Evolutionary conservation across 257 asterid species (phyloP).

Genomic region (Mentha longifolia): DNA sequence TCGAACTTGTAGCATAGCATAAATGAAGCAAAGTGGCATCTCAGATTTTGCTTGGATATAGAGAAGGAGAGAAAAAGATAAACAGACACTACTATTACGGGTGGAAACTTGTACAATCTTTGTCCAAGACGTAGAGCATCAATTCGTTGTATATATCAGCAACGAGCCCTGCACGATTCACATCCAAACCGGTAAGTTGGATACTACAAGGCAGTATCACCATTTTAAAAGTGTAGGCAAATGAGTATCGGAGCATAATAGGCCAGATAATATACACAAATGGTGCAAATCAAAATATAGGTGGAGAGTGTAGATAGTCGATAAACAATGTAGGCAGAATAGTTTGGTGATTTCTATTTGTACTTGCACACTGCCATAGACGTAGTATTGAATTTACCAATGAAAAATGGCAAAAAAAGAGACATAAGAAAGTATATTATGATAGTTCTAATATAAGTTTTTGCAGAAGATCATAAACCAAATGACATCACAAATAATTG

Average conservation of each 20-base stretch:
- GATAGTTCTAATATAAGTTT: too few species aligned
- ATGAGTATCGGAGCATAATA: not conserved
- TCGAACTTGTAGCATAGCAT: not conserved
- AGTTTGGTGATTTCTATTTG: not conserved
- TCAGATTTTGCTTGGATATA: slow-evolving; percentile 24
- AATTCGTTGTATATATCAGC: not conserved
- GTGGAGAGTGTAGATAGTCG: not conserved
- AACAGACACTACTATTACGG: not conserved
- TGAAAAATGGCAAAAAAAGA: too few species aligned
- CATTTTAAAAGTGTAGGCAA: not conserved
- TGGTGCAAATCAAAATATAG: not conserved
- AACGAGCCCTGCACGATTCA: not conserved
- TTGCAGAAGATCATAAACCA: too few species aligned
- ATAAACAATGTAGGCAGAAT: not conserved
- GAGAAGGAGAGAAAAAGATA: not conserved
- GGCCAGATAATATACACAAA: not conserved
- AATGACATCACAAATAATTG: too few species aligned
- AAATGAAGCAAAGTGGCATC: slow-evolving; percentile 1
- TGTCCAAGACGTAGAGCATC: not conserved
- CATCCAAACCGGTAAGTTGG: not conserved
- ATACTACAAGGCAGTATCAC: not conserved
- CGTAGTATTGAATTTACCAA: too few species aligned
- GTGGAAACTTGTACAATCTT: slow-evolving; percentile 1
- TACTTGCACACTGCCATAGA: not conserved
- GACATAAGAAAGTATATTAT: too few species aligned